phyloP scores from a whole-genome alignment of 1,139 yeast species.

The Yamadazyma buinensis region DNA sequence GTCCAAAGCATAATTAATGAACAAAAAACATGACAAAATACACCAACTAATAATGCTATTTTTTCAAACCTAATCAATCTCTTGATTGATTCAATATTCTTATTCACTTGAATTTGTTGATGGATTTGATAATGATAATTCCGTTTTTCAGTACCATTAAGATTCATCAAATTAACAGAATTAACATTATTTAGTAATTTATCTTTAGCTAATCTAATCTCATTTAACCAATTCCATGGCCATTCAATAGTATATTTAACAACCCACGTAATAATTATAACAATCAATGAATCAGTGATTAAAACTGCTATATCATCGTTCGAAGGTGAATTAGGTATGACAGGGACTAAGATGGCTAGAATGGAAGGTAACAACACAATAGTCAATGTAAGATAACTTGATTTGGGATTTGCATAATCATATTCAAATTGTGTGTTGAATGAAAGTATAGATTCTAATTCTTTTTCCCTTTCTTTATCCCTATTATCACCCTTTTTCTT shows the following conservation, averaged over 20 bases:
- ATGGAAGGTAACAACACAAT: constrained; percentile 12
- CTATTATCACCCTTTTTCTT: too few relatives aligned
- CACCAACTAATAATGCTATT: constrained; percentile 21
- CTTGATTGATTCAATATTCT: constrained; percentile 12
- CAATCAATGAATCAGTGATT: constrained; percentile 26
- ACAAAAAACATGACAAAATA: constrained; percentile 22
- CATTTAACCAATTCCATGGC: constrained; percentile 36
- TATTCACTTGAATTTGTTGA: constrained; percentile 4
- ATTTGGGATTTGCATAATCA: constrained; percentile 1
- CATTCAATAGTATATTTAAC: constrained; percentile 29
- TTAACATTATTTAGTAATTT: constrained; percentile 17
- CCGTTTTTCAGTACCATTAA: too few relatives aligned
- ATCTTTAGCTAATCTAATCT: constrained; percentile 19
- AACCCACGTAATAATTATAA: constrained; percentile 25
- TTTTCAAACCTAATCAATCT: constrained; percentile 19
- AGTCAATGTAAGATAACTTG: constrained; percentile 9
- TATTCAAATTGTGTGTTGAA: background rate
- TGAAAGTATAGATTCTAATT: background rate
- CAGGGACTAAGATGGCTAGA: constrained; percentile 13
- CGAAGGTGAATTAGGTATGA: constrained; percentile 11
- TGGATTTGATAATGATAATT: background rate
- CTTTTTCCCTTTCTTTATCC: background rate
- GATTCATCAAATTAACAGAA: constrained; percentile 11
- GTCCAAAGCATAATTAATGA: constrained; percentile 24
- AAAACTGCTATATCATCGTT: constrained; percentile 13